Conservation (phyloP, 2,329 filamentous ascomycete genomes). For the Sphaerulina populicola region DNA sequence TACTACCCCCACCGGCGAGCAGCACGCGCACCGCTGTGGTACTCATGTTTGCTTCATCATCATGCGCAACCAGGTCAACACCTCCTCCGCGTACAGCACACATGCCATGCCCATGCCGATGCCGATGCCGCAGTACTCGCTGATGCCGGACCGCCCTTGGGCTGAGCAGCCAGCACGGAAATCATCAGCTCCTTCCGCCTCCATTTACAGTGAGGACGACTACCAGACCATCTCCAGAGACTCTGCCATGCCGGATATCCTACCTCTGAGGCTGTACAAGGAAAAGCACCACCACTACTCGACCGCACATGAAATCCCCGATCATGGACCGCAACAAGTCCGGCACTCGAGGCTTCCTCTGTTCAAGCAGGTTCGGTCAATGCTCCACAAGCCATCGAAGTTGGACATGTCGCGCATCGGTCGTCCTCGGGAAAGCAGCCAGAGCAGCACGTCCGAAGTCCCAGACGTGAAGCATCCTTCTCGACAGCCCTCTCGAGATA, state of each 20-base stretch:
- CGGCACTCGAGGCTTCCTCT: slow-evolving; percentile 26
- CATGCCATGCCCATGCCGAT: background rate
- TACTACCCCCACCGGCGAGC: too few species aligned
- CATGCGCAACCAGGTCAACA: background rate
- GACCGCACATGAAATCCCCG: slow-evolving; percentile 17
- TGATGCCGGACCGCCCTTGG: slow-evolving; percentile 27
- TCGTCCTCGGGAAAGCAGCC: slow-evolving; percentile 19
- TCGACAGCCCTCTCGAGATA: slow-evolving; percentile 10
- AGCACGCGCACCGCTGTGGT: background rate
- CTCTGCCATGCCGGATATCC: slow-evolving; percentile 19
- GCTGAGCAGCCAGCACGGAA: slow-evolving; percentile 9
- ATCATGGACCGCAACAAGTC: slow-evolving; percentile 21
- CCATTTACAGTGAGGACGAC: slow-evolving; percentile 34
- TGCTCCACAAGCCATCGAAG: slow-evolving; percentile 27
- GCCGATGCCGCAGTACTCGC: slow-evolving; percentile 33
- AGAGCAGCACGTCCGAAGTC: background rate
- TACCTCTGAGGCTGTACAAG: slow-evolving; percentile 18
- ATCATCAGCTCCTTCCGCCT: slow-evolving; percentile 30
- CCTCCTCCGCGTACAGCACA: background rate
- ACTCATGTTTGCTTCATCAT: background rate
- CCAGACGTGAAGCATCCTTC: slow-evolving; percentile 3
- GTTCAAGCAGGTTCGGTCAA: slow-evolving; percentile 30
- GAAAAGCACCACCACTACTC: slow-evolving; percentile 17
- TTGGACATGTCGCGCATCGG: slow-evolving; percentile 16
- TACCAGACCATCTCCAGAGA: slow-evolving; percentile 11